Evolutionary conservation across 2,329 filamentous ascomycete genomes (phyloP), one percentile per base, ranked within the genome.

Genomic region (Pyrenochaeta sp.): DNA sequence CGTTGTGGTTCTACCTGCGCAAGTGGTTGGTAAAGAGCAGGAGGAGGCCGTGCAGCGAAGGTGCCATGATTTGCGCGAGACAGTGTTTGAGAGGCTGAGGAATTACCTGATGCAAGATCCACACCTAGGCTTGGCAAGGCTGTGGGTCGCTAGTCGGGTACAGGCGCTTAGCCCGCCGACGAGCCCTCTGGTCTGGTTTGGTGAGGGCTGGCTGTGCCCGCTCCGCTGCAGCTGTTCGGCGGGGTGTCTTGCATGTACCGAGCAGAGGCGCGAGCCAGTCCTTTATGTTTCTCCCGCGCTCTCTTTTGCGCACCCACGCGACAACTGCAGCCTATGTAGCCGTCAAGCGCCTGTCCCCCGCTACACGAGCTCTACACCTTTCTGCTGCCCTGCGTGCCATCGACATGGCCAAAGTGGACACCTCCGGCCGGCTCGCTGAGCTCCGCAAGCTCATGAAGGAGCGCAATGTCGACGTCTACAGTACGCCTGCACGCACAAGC

Each of bases 371-470:
- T 15, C 62, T 72, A 40, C 63, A 71, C 58, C 51, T 56, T 31
- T 65, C 65, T 42, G 54, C 60, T 39, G 51, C 51, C 46, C 52
- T 55, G 32, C 50, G 55, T 48, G 52, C 60, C 31, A 50, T 75
- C 72, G 80, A 85, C 22, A 95, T 94, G 89, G 88, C 84, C 67
- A 84, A 81, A 39, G 86, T 96, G 57, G 79, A 94, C 73, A 96
- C 92, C 23, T 84, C 85, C 41, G 79, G 84, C 51, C 88, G 90
- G 63, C 83, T 99, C 55, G 74, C 83, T 53, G 81, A 83, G 73
- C 81, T 99, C 64, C 84, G 94, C 67, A 79, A 86, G 69, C 78
- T 96, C 68, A 99, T 99, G 94, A 86, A 84, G 74, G 81, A 92
- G 72, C 81, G 88, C 65, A 87, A 90, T 55, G 81, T 99, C 56